phyloP scores from a whole-genome alignment of 1,284 basidiomycete genomes.

The Chalciporus sp. region DNA sequence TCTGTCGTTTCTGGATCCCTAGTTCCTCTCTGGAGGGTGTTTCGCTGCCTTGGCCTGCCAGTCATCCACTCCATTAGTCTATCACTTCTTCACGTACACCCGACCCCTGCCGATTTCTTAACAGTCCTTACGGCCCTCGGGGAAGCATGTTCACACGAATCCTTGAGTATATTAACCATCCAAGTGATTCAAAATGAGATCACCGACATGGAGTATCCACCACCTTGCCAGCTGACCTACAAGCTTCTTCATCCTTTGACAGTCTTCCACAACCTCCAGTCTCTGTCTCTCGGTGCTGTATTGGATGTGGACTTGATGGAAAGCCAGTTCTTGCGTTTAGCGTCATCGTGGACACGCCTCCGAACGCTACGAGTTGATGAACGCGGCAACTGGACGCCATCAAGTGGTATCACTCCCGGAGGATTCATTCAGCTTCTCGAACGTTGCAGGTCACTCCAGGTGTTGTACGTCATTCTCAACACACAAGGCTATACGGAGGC shows the following conservation, averaged over 20 bases:
- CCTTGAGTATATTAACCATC: neutral
- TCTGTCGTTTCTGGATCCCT: neutral
- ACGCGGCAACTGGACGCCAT: neutral
- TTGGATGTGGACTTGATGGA: constrained; percentile 9
- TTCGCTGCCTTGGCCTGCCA: constrained; percentile 3
- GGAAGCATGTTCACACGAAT: neutral
- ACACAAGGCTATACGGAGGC: neutral
- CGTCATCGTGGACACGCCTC: constrained; percentile 20
- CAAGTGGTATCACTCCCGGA: constrained; percentile 13
- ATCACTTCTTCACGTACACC: neutral
- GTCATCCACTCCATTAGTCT: neutral
- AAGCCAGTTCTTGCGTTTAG: constrained; percentile 14
- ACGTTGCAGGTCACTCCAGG: constrained; percentile 13
- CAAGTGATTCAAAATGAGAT: neutral
- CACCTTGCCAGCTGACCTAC: constrained; percentile 4
- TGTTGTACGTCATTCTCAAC: constrained; percentile 10
- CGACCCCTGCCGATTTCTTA: neutral
- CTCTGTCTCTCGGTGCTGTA: constrained; percentile 4
- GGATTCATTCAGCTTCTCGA: constrained; percentile 20
- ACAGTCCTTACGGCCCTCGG: constrained; percentile 9
- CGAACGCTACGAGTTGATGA: neutral
- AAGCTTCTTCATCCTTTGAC: constrained; percentile 8
- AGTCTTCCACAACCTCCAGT: constrained; percentile 14
- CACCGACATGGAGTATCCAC: neutral
- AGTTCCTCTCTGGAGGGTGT: neutral